Percentiles rank a stretch among this genome's conserved stretches.
Evolutionary conservation across 1,284 basidiomycete species (phyloP).

Genomic region (Sanghuangporus baumii): DNA sequence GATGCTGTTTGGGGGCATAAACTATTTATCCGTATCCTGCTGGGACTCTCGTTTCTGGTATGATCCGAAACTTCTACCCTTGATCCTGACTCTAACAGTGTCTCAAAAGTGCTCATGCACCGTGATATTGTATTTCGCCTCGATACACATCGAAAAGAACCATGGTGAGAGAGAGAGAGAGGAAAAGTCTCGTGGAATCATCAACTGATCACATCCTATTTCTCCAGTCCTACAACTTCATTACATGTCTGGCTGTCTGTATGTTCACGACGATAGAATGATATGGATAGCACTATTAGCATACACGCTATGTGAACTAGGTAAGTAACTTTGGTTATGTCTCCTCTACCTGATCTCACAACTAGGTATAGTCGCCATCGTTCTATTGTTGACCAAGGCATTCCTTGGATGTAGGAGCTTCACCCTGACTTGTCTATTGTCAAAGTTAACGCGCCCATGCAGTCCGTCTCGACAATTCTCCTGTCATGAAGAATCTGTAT

Average conservation of each 20-base stretch:
- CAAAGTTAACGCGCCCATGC: too few relatives aligned
- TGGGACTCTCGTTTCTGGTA: neutral
- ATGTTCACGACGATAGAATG: neutral
- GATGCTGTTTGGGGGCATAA: constrained; percentile 3
- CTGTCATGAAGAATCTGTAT: neutral
- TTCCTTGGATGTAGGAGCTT: neutral
- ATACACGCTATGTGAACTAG: neutral
- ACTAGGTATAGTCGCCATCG: neutral
- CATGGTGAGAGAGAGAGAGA: neutral
- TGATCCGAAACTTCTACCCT: neutral
- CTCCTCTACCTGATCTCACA: neutral
- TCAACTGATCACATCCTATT: neutral
- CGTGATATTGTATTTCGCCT: neutral
- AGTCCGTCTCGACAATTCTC: neutral
- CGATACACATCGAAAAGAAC: neutral
- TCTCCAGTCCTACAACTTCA: neutral
- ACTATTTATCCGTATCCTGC: neutral
- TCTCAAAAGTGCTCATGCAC: neutral
- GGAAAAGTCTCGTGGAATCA: neutral
- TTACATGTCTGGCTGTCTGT: neutral
- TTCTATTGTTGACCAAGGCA: neutral
- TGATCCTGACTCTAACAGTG: neutral
- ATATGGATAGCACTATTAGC: neutral
- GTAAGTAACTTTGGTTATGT: neutral
- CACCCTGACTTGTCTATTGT: neutral